Evolutionary conservation across 1,284 basidiomycete genomes (phyloP), one percentile per base, ranked within the genome.

Genomic region (Cerioporus squamosus): DNA sequence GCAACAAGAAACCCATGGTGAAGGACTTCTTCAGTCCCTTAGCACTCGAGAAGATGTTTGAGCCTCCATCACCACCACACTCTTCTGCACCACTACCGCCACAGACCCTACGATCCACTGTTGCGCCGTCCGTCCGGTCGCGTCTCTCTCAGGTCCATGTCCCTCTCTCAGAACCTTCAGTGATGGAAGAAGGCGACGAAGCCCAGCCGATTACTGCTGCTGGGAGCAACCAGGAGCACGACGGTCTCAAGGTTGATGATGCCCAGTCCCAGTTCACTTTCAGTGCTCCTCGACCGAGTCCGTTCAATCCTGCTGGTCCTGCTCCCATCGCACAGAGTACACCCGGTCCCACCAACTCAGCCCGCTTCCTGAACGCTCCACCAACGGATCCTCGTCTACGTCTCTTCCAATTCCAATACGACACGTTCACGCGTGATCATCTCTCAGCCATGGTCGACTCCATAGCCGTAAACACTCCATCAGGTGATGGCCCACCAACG

Each of bases 371-470:
- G 65, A 68, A 74, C 67, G 62, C 80, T 36, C 84, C 84, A 18
- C 64, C 77, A 15, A 86, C 86, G 20, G 90, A 93, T 68, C 85
- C 91, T 4, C 88, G 87, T 15, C 82, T 95, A 8, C 88, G 89
- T 5, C 80, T 97, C 33, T 97, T 97, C 77, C 90, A 94, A 67
- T 92, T 94, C 61, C 87, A 93, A 61, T 97, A 97, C 71, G 95
- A 98, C 74, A 96, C 95, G 0, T 94, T 91, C 70, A 97, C 95
- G 2, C 86, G 94, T 38, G 91, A 96, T 44, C 93, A 97, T 71
- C 84, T 98, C 48, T 93, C 92, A 1, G 93, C 91, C 1, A 84
- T 98, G 72, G 93, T 95, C 1, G 94, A 97, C 67, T 94, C 89
- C 12, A 94, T 95, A 63, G 92, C 88, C 22, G 80, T 91, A 40